A percentile compares a stretch with the other conserved stretches of the same genome.
Evolutionary conservation across 2,329 filamentous ascomycete species (phyloP).

Genomic region (Mycocentrospora acerina): DNA sequence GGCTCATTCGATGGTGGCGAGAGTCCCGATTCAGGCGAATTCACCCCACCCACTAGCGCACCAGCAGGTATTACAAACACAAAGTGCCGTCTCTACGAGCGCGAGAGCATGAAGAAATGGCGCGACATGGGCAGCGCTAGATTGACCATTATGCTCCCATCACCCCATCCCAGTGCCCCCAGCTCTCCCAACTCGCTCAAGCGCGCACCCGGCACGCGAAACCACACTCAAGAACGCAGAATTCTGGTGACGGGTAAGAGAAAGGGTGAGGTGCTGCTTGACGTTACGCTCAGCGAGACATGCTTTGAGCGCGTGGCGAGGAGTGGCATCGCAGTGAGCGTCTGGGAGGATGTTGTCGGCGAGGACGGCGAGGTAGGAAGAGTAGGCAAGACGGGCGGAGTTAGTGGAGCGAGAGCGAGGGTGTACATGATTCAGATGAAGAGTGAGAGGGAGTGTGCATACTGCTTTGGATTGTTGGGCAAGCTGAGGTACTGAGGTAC

Average conservation of each 20-base stretch:
- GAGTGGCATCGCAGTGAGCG: constrained; percentile 83
- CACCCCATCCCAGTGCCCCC: constrained; percentile 51
- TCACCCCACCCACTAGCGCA: constrained; percentile 41
- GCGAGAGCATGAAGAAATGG: constrained; percentile 77
- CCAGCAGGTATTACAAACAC: constrained; percentile 73
- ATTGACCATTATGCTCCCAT: constrained; percentile 77
- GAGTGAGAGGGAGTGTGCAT: constrained; percentile 51
- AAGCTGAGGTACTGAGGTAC: constrained; percentile 50
- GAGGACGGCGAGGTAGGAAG: constrained; percentile 61
- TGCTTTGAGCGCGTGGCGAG: constrained; percentile 83
- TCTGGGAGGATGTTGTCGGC: constrained; percentile 67
- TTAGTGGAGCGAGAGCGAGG: constrained; percentile 54
- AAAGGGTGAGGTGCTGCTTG: constrained; percentile 68
- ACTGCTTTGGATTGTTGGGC: constrained; percentile 52
- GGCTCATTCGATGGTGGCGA: constrained; percentile 52
- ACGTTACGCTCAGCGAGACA: constrained; percentile 80
- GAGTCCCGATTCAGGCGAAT: constrained; percentile 31
- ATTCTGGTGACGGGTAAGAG: constrained; percentile 76
- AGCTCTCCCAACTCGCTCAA: constrained; percentile 30
- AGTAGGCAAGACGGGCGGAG: constrained; percentile 59
- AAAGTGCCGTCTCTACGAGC: constrained; percentile 82
- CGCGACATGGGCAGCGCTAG: constrained; percentile 84
- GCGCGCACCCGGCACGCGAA: constrained; percentile 40
- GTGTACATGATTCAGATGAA: constrained; percentile 66
- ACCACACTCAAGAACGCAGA: constrained; percentile 70